phyloP scores from a whole-genome alignment of 2,329 filamentous ascomycete genomes.

The Amauroascus niger region DNA sequence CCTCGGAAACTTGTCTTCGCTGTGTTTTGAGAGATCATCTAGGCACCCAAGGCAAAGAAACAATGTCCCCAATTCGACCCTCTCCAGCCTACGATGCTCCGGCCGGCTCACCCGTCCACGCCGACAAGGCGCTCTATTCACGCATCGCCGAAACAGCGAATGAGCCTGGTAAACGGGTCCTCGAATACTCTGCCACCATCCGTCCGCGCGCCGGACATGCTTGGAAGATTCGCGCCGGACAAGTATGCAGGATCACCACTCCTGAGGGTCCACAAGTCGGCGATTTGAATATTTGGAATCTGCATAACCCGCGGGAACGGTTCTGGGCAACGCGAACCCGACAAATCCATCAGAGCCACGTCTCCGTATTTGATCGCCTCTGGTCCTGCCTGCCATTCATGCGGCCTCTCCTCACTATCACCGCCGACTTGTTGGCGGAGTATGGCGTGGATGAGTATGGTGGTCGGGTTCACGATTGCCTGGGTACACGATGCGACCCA shows the following conservation, averaged over 20 bases:
- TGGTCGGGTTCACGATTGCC: constrained; percentile 62
- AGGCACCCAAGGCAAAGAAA: background rate
- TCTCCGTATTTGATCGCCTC: constrained; percentile 60
- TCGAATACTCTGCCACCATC: constrained; percentile 48
- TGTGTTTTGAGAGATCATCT: background rate
- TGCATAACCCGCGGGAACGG: constrained; percentile 63
- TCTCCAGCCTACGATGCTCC: constrained; percentile 34
- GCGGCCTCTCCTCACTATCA: constrained; percentile 62
- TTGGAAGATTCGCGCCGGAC: constrained; percentile 59
- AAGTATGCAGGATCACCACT: constrained; percentile 63
- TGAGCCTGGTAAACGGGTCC: constrained; percentile 22
- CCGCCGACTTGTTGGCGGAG: constrained; percentile 53
- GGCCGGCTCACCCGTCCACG: constrained; percentile 29
- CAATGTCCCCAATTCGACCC: constrained; percentile 22
- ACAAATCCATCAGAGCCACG: constrained; percentile 68
- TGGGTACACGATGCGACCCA: constrained; percentile 75
- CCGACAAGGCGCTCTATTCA: constrained; percentile 29
- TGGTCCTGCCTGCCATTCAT: constrained; percentile 73
- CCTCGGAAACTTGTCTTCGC: background rate
- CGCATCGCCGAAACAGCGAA: constrained; percentile 31
- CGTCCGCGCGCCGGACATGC: constrained; percentile 65
- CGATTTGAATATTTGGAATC: constrained; percentile 74
- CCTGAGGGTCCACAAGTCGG: constrained; percentile 71
- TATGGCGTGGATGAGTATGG: constrained; percentile 55
- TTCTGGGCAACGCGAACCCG: constrained; percentile 75